A percentile compares a stretch with the other conserved stretches of the same genome.
Conservation (phyloP, 1,139 yeast species). For the Nadsonia starkeyi-henricii region DNA sequence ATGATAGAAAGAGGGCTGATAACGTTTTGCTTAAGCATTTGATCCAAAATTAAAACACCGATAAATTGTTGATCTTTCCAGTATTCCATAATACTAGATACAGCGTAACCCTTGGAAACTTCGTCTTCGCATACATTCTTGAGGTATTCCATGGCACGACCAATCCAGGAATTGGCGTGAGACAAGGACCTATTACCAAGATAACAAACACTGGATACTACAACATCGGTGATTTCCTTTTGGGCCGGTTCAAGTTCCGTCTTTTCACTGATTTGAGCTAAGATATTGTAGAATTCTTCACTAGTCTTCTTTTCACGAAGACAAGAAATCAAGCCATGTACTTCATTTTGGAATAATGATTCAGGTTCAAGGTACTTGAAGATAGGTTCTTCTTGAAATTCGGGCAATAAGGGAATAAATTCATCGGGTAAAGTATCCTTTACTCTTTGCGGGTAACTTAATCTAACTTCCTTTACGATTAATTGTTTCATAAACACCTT, state of each 20-base stretch:
- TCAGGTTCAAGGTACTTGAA: slow-evolving; percentile 26
- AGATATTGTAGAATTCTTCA: slow-evolving; percentile 22
- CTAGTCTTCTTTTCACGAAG: slow-evolving; percentile 21
- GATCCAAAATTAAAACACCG: slow-evolving; percentile 57
- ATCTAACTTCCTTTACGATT: slow-evolving; percentile 69
- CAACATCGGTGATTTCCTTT: slow-evolving; percentile 40
- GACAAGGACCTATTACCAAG: slow-evolving; percentile 85
- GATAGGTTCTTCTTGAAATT: slow-evolving; percentile 33
- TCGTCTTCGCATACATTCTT: slow-evolving; percentile 27
- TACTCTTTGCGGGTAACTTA: slow-evolving; percentile 58
- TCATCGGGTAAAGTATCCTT: slow-evolving; percentile 65
- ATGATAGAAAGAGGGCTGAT: slow-evolving; percentile 11
- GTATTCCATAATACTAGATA: slow-evolving; percentile 48
- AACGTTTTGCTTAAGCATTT: slow-evolving; percentile 34
- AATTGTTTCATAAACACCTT: slow-evolving; percentile 62
- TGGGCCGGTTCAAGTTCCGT: slow-evolving; percentile 24
- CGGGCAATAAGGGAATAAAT: slow-evolving; percentile 43
- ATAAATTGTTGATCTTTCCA: slow-evolving; percentile 80
- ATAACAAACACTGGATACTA: slow-evolving; percentile 62
- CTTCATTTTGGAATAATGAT: slow-evolving; percentile 26
- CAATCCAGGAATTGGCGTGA: slow-evolving; percentile 62
- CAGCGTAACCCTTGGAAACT: slow-evolving; percentile 16
- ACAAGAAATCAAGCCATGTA: slow-evolving; percentile 20
- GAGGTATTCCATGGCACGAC: slow-evolving; percentile 41
- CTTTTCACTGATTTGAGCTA: slow-evolving; percentile 25